Percentiles rank a stretch among this genome's conserved stretches.
Conservation (phyloP, 1,284 basidiomycete genomes). For the Microbotryomycetes sp. region DNA sequence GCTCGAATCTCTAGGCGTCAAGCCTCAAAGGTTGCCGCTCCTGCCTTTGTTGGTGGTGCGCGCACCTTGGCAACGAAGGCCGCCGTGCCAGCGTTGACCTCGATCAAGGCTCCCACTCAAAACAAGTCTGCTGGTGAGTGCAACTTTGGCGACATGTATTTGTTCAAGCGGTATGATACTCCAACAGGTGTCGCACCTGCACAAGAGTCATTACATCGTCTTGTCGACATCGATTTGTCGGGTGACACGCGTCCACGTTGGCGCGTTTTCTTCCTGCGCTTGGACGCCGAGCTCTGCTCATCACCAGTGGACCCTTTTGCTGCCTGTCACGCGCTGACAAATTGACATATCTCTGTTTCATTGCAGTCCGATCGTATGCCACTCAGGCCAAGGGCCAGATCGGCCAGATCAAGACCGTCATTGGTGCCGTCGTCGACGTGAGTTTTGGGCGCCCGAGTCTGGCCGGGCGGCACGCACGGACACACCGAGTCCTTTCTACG, state of each 20-base stretch:
- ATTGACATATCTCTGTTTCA: background rate
- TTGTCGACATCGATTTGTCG: background rate
- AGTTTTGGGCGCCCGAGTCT: constrained; percentile 15
- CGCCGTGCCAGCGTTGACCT: constrained; percentile 14
- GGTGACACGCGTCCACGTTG: background rate
- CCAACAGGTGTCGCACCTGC: background rate
- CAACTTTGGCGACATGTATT: no score
- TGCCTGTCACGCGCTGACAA: background rate
- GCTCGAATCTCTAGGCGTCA: background rate
- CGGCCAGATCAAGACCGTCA: constrained; percentile 68
- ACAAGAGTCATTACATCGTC: background rate
- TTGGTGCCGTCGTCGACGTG: constrained; percentile 81
- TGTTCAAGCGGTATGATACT: no score
- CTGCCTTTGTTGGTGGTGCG: constrained; percentile 22
- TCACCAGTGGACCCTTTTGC: no score
- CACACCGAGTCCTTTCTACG: background rate
- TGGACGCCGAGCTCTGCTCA: no score
- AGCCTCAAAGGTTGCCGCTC: background rate
- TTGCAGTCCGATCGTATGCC: constrained; percentile 76
- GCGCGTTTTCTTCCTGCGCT: background rate
- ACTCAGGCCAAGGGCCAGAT: constrained; percentile 67
- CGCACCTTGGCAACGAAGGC: constrained; percentile 30
- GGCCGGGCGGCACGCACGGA: background rate
- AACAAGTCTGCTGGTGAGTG: constrained; percentile 13
- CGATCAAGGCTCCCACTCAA: constrained; percentile 16